These are phyloP conservation scores for Starmerella sirachaensis DNA, from an alignment of 805 yeast species.

Conservation along the genomic window DNA sequence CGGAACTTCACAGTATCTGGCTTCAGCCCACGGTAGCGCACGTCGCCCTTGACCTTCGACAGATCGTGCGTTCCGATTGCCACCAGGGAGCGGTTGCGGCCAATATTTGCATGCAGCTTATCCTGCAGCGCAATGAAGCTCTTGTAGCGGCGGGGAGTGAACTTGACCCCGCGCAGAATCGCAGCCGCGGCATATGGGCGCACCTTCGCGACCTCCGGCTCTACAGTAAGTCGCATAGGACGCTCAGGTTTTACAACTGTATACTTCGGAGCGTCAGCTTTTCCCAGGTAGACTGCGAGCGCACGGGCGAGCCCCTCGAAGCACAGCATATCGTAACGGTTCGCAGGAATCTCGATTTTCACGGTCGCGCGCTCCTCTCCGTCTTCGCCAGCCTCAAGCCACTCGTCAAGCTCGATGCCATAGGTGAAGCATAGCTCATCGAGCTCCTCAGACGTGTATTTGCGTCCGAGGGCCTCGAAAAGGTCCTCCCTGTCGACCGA, in stretches of 20 bases:
- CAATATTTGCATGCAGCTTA: slow-evolving; percentile 84
- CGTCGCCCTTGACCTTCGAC: slow-evolving; percentile 67
- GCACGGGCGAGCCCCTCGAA: slow-evolving; percentile 97
- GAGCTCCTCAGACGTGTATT: slow-evolving; percentile 69
- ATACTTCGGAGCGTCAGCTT: slow-evolving; percentile 50
- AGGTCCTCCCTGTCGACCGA: slow-evolving; percentile 91
- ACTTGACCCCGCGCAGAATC: slow-evolving; percentile 69
- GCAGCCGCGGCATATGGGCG: slow-evolving; percentile 96
- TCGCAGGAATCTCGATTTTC: slow-evolving; percentile 95
- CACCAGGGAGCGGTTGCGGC: slow-evolving; percentile 94
- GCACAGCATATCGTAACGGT: slow-evolving; percentile 95
- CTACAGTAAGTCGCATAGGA: slow-evolving; percentile 52
- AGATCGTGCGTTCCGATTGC: slow-evolving; percentile 98
- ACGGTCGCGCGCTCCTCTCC: slow-evolving; percentile 93
- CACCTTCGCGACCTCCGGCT: slow-evolving; percentile 55
- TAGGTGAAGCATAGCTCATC: slow-evolving; percentile 96
- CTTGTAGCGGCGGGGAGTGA: slow-evolving; percentile 76
- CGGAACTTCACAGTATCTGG: slow-evolving; percentile 59
- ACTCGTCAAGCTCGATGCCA: slow-evolving; percentile 96
- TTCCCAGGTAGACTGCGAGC: slow-evolving; percentile 77
- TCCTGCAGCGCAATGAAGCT: slow-evolving; percentile 95
- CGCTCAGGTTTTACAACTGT: slow-evolving; percentile 52
- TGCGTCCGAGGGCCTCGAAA: slow-evolving; percentile 58
- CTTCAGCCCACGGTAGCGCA: slow-evolving; percentile 72
- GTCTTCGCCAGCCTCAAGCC: slow-evolving; percentile 43